These are phyloP conservation scores for Citrullus mucosospermus DNA, from an alignment of 306 rosid species.

Conservation along the genomic window DNA sequence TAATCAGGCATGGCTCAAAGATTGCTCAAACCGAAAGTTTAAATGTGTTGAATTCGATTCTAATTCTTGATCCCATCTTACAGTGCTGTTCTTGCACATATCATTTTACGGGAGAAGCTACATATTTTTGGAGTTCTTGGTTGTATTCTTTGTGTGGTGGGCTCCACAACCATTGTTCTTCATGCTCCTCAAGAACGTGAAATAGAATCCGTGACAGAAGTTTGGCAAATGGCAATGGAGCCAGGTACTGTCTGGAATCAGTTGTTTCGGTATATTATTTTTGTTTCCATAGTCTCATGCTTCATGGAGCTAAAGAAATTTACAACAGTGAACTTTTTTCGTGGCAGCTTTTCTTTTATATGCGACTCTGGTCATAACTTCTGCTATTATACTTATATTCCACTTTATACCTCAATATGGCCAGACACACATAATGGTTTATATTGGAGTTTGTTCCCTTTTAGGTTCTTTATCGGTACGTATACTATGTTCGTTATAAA, in stretches of 20 bases:
- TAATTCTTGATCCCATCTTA: constrained; percentile 16
- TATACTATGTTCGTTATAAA: not conserved
- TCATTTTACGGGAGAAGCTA: constrained; percentile 53
- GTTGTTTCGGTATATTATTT: not conserved
- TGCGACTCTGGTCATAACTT: constrained; percentile 47
- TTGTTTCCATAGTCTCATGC: not conserved
- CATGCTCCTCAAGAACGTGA: constrained; percentile 75
- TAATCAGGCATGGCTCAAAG: constrained; percentile 48
- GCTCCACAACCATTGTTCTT: constrained; percentile 68
- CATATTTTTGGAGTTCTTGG: constrained; percentile 72
- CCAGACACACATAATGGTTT: constrained; percentile 75
- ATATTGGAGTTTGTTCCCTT: constrained; percentile 74
- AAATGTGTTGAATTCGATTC: constrained; percentile 12
- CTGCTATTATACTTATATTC: constrained; percentile 46
- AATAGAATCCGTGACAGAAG: constrained; percentile 62
- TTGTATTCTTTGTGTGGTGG: constrained; percentile 66
- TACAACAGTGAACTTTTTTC: not conserved
- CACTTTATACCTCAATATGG: constrained; percentile 63
- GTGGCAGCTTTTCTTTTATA: constrained; percentile 61
- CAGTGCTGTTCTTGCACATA: constrained; percentile 83
- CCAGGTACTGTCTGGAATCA: constrained; percentile 40
- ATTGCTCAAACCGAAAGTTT: constrained; percentile 9
- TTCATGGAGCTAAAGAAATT: not conserved
- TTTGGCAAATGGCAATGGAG: constrained; percentile 83
- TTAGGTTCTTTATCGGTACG: constrained; percentile 69